Evolutionary conservation across 768 basidiomycete genomes (phyloP).

Genomic region (Lactarius evosmus): DNA sequence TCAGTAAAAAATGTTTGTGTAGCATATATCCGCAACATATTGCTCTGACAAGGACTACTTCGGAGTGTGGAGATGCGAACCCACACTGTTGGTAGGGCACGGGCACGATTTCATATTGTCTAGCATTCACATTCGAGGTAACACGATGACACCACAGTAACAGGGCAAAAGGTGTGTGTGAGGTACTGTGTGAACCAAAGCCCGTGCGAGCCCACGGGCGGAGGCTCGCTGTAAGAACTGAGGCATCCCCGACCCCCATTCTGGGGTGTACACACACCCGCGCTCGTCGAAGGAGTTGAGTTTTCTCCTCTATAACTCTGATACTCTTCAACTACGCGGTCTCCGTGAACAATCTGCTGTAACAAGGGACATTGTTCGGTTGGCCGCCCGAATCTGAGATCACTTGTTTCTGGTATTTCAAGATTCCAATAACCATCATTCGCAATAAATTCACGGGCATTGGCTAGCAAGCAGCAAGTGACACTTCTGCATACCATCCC

Average conservation of each 20-base stretch:
- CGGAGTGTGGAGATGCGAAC: too few relatives aligned
- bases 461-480: not conserved
- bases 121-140: too few relatives aligned
- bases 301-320: not conserved
- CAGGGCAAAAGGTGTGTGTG: too few relatives aligned
- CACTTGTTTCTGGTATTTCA: not conserved
- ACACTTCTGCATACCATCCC: not conserved
- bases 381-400: not conserved
- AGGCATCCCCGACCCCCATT: not conserved
- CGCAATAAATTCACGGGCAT: not conserved
- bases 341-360: not conserved
- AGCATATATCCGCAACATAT: too few relatives aligned
- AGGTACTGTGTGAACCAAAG: not conserved
- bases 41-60: too few relatives aligned
- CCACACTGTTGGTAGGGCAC: too few relatives aligned
- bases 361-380: not conserved
- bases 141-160: too few relatives aligned
- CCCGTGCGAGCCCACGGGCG: not conserved
- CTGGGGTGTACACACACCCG: not conserved
- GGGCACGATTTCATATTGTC: too few relatives aligned
- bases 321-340: not conserved
- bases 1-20: too few relatives aligned
- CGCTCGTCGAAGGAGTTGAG: not conserved
- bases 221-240: not conserved
- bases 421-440: not conserved